Evolutionary conservation across 2,329 filamentous ascomycete genomes (phyloP).

Genomic region (Penicillium sp.): DNA sequence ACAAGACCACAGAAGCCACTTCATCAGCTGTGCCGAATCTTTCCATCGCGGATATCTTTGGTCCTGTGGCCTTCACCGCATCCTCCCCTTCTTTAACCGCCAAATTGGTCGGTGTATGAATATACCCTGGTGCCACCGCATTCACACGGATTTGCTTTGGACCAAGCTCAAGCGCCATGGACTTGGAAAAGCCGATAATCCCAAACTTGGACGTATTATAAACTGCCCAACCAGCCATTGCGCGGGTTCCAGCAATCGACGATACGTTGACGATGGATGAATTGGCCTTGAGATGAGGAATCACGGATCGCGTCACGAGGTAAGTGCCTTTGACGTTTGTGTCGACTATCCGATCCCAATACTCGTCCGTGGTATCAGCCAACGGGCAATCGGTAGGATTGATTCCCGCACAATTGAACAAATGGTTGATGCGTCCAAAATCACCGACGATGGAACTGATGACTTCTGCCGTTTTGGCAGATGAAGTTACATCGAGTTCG

Average conservation of each 20-base stretch:
- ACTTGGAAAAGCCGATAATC: slow-evolving; percentile 22
- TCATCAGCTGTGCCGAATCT: slow-evolving; percentile 44
- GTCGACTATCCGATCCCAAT: slow-evolving; percentile 44
- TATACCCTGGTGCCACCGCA: slow-evolving; percentile 35
- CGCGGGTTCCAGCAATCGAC: slow-evolving; percentile 30
- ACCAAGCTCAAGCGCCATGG: slow-evolving; percentile 22
- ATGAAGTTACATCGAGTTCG: no score
- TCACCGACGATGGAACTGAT: slow-evolving; percentile 10
- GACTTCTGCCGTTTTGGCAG: neutral
- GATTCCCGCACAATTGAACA: slow-evolving; percentile 45
- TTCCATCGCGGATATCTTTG: slow-evolving; percentile 5
- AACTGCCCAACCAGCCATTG: slow-evolving; percentile 18
- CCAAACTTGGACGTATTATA: slow-evolving; percentile 28
- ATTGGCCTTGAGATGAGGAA: slow-evolving; percentile 35
- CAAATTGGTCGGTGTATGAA: slow-evolving; percentile 47
- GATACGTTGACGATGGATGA: slow-evolving; percentile 39
- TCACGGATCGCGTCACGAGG: slow-evolving; percentile 40
- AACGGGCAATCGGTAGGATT: slow-evolving; percentile 44
- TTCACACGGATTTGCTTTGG: slow-evolving; percentile 16
- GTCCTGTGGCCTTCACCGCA: slow-evolving; percentile 28
- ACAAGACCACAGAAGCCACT: slow-evolving; percentile 48
- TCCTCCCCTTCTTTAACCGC: slow-evolving; percentile 47
- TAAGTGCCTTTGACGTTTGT: slow-evolving; percentile 45
- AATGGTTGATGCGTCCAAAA: slow-evolving; percentile 30
- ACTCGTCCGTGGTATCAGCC: slow-evolving; percentile 42